phyloP scores from a whole-genome alignment of 495 filamentous ascomycete species.

The Xanthoparmelia taractica region DNA sequence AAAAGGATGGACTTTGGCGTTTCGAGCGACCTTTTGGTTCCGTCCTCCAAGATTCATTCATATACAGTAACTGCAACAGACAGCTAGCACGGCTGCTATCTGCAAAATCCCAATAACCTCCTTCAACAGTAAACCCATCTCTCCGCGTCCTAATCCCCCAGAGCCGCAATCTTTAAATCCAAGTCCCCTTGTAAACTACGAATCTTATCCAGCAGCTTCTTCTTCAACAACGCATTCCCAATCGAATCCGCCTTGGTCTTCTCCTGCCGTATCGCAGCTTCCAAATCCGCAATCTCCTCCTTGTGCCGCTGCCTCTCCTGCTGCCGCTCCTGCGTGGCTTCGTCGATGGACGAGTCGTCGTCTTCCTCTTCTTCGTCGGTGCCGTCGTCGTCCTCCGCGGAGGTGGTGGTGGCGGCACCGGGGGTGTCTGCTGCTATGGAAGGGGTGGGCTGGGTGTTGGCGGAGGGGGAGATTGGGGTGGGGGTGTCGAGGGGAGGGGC shows the following conservation, averaged over 20 bases:
- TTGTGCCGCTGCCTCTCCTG: constrained; percentile 44
- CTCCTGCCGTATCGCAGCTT: constrained; percentile 40
- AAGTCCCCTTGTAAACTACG: constrained; percentile 43
- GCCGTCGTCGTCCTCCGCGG: constrained; percentile 34
- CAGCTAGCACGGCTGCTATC: too few species aligned
- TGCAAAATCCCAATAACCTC: too few species aligned
- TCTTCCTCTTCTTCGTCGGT: constrained; percentile 23
- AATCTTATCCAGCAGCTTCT: constrained; percentile 43
- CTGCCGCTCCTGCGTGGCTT: constrained; percentile 46
- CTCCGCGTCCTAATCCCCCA: constrained; percentile 27
- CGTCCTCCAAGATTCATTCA: too few species aligned
- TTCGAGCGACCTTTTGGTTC: too few species aligned
- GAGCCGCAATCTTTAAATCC: constrained; percentile 42
- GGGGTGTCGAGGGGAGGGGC: constrained; percentile 15
- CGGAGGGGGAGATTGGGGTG: constrained; percentile 11
- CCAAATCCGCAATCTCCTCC: constrained; percentile 44
- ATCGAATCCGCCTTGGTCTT: constrained; percentile 38
- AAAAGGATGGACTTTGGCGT: too few species aligned
- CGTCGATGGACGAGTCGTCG: constrained; percentile 38
- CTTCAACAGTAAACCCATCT: neutral
- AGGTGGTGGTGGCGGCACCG: constrained; percentile 33
- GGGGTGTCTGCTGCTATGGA: constrained; percentile 15
- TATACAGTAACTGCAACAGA: neutral
- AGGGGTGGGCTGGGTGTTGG: constrained; percentile 18
- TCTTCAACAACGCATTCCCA: constrained; percentile 42